Evolutionary conservation across 2,329 filamentous ascomycete species (phyloP).

Genomic region (Calonectria pseudoreteaudii): DNA sequence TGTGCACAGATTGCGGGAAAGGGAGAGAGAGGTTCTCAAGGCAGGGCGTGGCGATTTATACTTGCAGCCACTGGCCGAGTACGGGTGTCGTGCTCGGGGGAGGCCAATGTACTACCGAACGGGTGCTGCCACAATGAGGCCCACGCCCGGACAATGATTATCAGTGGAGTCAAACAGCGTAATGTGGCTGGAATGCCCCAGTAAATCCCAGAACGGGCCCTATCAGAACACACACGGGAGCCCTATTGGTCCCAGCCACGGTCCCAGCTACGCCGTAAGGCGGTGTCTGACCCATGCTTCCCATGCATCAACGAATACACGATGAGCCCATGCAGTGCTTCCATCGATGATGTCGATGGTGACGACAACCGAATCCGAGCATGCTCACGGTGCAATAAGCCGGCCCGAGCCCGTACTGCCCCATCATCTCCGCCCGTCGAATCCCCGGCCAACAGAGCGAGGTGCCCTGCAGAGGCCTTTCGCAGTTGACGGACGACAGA

Average conservation of each 20-base stretch:
- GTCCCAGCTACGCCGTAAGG: not conserved
- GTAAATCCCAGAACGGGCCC: not conserved
- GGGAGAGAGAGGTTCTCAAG: not conserved
- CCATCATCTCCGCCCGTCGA: not conserved
- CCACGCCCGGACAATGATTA: not conserved
- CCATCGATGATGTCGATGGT: not conserved
- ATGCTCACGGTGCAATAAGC: not conserved
- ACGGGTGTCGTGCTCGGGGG: not conserved
- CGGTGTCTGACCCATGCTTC: slow-evolving; percentile 1
- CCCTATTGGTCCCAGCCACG: not conserved
- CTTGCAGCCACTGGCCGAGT: not conserved
- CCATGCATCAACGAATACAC: not conserved
- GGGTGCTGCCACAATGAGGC: not conserved
- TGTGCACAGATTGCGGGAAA: not conserved
- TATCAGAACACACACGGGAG: not conserved
- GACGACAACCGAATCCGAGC: not conserved
- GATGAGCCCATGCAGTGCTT: not conserved
- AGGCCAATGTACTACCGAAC: not conserved
- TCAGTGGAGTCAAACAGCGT: slow-evolving; percentile 14
- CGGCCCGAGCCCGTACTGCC: not conserved
- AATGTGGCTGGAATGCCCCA: slow-evolving; percentile 22
- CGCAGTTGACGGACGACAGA: not conserved
- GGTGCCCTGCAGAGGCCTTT: not conserved
- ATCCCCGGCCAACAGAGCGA: not conserved
- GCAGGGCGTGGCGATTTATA: slow-evolving; percentile 18